Base-by-base conservation (phyloP, 1,139 yeast species). In the Yamadazyma dendronema region DNA sequence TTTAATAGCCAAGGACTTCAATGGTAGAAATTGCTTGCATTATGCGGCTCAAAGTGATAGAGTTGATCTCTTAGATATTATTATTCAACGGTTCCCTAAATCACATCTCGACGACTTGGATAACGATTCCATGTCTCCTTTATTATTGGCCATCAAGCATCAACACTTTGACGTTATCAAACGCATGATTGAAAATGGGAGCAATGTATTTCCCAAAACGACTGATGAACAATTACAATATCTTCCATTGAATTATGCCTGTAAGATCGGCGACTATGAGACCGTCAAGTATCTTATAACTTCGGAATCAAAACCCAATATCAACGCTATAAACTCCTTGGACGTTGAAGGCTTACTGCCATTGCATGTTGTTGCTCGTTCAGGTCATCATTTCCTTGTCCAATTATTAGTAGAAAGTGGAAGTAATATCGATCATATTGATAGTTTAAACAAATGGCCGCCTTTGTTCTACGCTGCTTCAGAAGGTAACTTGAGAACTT, bases 291-390 rank as follows among this genome's bases (percentile, higher is more conserved):
- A 79, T 43, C 63, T 89, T 16, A 62, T 70, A 35, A 54, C 72
- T 34, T 47, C 61, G 40, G 47, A 61, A 44, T 22, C 21, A 3
- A 26, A 14, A 26, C 32, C 43, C 3, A 41, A 54, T 39, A 46
- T 60, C n/a, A 47, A 62, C 43, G 52, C 59, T 29, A 55, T 67
- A 14, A 68, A 70, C 44, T 79, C 78, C 44, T 81, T 77, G 43
- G 94, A 87, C 54, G 90, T 90, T 0, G 95, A 90, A 62, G 97
- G 98, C 0, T 70, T 89, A 34, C 77, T 81, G 39, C 96, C 97
- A 0, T 65, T 92, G 34, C 98, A 92, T 58, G 86, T 90, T 17
- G 90, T 82, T 14, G 89, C 97, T 0, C 75, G 95, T 37, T 81
- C 86, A 4, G 97, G 97, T 0, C 89, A 84, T 54, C 68, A 72